These are phyloP conservation scores for Ploettnerulaceae sp. DNA, from an alignment of 2,329 filamentous ascomycete species.

Conservation along the genomic window DNA sequence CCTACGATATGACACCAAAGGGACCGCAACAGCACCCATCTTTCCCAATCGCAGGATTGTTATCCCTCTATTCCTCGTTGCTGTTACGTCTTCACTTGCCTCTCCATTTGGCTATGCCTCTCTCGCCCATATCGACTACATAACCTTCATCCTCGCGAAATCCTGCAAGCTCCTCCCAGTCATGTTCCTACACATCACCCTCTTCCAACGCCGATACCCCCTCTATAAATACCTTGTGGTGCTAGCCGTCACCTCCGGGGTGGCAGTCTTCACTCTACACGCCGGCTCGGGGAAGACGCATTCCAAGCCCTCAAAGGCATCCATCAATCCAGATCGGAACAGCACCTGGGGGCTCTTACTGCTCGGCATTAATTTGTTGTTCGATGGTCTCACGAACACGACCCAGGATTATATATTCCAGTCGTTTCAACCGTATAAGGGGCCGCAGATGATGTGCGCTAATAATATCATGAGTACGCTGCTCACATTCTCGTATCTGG, in stretches of 20 bases:
- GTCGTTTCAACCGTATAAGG: constrained; percentile 73
- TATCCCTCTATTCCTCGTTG: constrained; percentile 74
- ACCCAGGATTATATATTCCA: constrained; percentile 94
- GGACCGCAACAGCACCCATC: constrained; percentile 53
- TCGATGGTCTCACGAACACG: constrained; percentile 93
- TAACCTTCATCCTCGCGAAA: constrained; percentile 95
- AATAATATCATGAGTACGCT: constrained; percentile 84
- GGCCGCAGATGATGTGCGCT: constrained; percentile 99
- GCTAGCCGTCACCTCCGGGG: constrained; percentile 81
- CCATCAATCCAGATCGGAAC: constrained; percentile 49
- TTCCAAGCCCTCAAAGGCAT: constrained; percentile 38
- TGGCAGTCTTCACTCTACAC: constrained; percentile 92
- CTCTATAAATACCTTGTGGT: constrained; percentile 97
- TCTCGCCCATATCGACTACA: constrained; percentile 92
- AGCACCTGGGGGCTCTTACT: constrained; percentile 76
- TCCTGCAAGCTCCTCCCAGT: constrained; percentile 98
- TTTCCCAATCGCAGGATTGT: constrained; percentile 75
- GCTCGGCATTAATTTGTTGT: constrained; percentile 82
- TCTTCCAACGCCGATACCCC: constrained; percentile 86
- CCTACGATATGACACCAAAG: constrained; percentile 60
- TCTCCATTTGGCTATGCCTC: constrained; percentile 95
- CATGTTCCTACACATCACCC: constrained; percentile 90
- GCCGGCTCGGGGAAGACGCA: constrained; percentile 59
- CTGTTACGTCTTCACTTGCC: constrained; percentile 80
- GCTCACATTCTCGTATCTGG: constrained; percentile 71